These are phyloP conservation scores for Podospora bellae-mahoneyi DNA, from an alignment of 495 filamentous ascomycete genomes.

Conservation along the genomic window DNA sequence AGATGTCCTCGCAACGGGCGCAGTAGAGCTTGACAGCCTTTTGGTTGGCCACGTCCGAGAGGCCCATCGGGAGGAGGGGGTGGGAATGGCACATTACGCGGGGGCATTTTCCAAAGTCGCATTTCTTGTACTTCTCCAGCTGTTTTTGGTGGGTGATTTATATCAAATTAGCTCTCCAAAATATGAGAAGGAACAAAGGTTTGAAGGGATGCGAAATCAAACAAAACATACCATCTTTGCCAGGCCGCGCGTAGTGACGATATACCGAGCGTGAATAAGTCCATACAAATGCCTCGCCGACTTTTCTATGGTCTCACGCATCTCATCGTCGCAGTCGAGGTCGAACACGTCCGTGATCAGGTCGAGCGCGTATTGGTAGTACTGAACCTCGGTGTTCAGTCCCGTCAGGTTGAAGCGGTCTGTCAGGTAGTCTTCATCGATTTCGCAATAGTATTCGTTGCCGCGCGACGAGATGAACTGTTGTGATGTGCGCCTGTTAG, in stretches of 20 bases:
- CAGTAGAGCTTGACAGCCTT: constrained; percentile 96
- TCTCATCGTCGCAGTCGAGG: constrained; percentile 96
- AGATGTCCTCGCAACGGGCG: constrained; percentile 93
- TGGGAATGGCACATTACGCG: constrained; percentile 90
- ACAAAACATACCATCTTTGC: constrained; percentile 79
- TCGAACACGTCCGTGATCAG: constrained; percentile 99
- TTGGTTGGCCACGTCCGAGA: constrained; percentile 76
- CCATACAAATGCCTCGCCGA: constrained; percentile 95
- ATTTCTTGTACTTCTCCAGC: constrained; percentile 98
- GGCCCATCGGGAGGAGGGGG: constrained; percentile 87
- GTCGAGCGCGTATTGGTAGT: constrained; percentile 98
- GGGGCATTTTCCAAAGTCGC: constrained; percentile 96
- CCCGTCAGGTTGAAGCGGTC: constrained; percentile 98
- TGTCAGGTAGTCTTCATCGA: constrained; percentile 97
- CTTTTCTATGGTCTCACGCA: constrained; percentile 97
- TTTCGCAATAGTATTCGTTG: constrained; percentile 99
- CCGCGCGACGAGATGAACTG: constrained; percentile 97
- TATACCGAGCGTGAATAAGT: constrained; percentile 93
- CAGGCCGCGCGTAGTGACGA: constrained; percentile 90
- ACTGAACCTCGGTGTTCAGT: constrained; percentile 93
- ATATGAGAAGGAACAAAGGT: background rate
- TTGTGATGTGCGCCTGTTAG: constrained; percentile 14
- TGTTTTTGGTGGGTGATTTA: constrained; percentile 35
- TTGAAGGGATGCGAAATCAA: background rate
- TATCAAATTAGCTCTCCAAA: too few relatives aligned